Conservation (phyloP, 2,329 filamentous ascomycete genomes). For the Nothophaeocryptopus gaeumannii region DNA sequence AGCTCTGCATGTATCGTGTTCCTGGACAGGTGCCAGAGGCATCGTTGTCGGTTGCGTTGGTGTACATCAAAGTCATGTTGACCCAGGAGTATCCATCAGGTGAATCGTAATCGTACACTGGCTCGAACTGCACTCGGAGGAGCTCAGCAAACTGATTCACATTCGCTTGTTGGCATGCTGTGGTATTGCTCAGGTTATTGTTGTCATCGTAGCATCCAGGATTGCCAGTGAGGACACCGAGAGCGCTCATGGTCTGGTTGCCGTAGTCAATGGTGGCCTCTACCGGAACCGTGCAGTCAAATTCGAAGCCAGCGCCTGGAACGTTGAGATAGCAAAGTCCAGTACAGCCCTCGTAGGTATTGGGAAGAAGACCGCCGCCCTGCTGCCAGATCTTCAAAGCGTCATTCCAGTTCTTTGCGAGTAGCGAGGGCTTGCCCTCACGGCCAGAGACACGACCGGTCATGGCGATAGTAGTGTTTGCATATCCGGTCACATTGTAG, state of each 20-base stretch:
- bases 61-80: slow-evolving; percentile 19
- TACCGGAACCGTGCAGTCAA: slow-evolving; percentile 19
- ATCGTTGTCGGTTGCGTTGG: not conserved
- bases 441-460: slow-evolving; percentile 14
- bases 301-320: slow-evolving; percentile 21
- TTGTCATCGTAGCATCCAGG: not conserved
- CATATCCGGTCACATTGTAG: slow-evolving; percentile 11
- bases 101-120: slow-evolving; percentile 1
- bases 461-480: slow-evolving; percentile 18
- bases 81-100: slow-evolving; percentile 10
- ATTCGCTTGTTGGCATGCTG: slow-evolving; percentile 1
- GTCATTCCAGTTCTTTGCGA: slow-evolving; percentile 16
- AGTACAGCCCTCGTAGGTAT: slow-evolving; percentile 13
- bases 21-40: slow-evolving; percentile 11
- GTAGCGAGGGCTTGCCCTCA: not conserved
- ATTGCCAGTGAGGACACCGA: not conserved
- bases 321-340: slow-evolving; percentile 21
- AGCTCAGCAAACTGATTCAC: slow-evolving; percentile 6
- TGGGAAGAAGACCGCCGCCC: slow-evolving; percentile 11
- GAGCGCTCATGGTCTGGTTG: slow-evolving; percentile 3
- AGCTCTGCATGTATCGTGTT: slow-evolving; percentile 15
- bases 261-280: slow-evolving; percentile 16
- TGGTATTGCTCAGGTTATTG: not conserved
- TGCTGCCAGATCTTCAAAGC: slow-evolving; percentile 19
- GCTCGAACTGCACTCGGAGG: slow-evolving; percentile 14